These are phyloP conservation scores for Dipsacomyces acuminosporus DNA, from an alignment of 371 early-diverging fungal species.

Conservation along the genomic window DNA sequence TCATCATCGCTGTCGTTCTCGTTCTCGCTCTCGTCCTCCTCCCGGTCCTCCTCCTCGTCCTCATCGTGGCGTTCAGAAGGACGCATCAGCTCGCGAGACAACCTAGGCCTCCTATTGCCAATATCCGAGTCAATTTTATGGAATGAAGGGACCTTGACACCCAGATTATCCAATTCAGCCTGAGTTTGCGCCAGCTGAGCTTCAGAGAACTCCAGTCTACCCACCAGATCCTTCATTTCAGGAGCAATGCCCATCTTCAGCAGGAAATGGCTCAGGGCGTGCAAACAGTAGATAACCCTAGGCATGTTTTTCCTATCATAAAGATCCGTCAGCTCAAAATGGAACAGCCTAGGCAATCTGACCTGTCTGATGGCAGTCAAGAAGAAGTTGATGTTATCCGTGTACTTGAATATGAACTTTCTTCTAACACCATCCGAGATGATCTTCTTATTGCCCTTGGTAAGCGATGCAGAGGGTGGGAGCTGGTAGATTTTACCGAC, in stretches of 20 bases:
- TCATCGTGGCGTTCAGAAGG: constrained; percentile 15
- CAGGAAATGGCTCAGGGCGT: constrained; percentile 95
- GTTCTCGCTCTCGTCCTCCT: constrained; percentile 7
- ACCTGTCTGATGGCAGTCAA: constrained; percentile 76
- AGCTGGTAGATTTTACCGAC: constrained; percentile 89
- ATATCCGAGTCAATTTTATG: constrained; percentile 39
- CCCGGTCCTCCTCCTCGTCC: constrained; percentile 5
- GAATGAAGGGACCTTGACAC: constrained; percentile 35
- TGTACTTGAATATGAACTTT: constrained; percentile 90
- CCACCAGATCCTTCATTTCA: constrained; percentile 86
- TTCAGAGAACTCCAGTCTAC: constrained; percentile 86
- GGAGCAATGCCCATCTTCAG: constrained; percentile 81
- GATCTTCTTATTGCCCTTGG: constrained; percentile 4
- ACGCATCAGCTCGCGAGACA: constrained; percentile 39
- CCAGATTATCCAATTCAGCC: constrained; percentile 66
- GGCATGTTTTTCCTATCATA: constrained; percentile 99
- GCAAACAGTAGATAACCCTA: constrained; percentile 99
- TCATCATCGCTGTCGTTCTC: constrained; percentile 4
- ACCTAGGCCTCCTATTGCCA: constrained; percentile 31
- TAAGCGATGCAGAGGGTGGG: neutral
- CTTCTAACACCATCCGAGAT: constrained; percentile 46
- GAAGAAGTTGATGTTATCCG: constrained; percentile 98
- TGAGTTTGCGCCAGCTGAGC: constrained; percentile 82
- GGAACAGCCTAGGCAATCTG: constrained; percentile 89
- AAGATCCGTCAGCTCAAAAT: constrained; percentile 97